phyloP scores from a whole-genome alignment of 305 asterid genomes.

The Fraxinus greggii region DNA sequence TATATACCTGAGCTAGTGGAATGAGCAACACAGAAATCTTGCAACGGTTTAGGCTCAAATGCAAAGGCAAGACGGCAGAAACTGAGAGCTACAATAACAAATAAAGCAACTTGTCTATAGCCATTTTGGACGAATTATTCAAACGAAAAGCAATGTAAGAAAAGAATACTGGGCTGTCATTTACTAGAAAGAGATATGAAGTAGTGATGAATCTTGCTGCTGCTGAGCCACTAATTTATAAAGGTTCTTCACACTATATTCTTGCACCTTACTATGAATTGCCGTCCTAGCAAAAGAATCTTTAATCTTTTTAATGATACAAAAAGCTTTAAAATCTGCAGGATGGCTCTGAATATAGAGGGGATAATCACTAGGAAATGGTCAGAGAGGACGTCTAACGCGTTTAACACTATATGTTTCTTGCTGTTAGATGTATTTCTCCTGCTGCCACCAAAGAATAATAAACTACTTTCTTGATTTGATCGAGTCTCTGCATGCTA shows the following conservation, averaged over 20 bases:
- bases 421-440: too few relatives aligned
- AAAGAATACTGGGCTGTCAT: neutral
- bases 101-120: neutral
- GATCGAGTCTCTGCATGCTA: neutral
- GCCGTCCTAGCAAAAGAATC: neutral
- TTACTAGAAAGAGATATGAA: neutral
- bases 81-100: neutral
- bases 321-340: neutral
- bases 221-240: neutral
- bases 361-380: neutral
- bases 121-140: constrained; percentile 4
- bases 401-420: too few relatives aligned
- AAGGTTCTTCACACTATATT: neutral
- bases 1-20: constrained; percentile 7
- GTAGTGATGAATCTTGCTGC: neutral
- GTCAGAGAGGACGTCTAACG: neutral
- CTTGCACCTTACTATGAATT: neutral
- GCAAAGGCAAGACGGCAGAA: constrained; percentile 10
- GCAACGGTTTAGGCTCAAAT: constrained; percentile 21
- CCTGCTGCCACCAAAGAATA: neutral
- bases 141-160: neutral
- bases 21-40: constrained; percentile 22
- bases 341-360: neutral
- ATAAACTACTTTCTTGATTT: neutral
- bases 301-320: neutral